Base-by-base conservation (phyloP, 73 alveolate species). In the Durusdinium trenchii region DNA sequence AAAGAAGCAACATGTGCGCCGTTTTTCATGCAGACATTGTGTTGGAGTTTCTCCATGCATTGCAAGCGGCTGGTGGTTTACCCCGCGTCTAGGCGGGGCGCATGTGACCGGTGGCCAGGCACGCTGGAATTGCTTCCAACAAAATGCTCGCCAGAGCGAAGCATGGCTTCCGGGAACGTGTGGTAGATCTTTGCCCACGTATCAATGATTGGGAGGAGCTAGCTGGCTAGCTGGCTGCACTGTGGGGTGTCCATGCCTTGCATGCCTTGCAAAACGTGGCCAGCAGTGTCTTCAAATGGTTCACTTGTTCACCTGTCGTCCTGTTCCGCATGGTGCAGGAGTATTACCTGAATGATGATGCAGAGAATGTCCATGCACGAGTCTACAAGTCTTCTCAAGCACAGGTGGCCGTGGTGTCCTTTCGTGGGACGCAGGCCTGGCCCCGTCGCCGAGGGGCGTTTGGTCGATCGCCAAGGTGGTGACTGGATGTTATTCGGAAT, bases 111-210 rank as follows among this genome's bases (percentile, higher is more conserved):
- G n/a, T n/a, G n/a, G n/a, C n/a, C 40, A 86, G 96, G 96, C 96
- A 89, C 51, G 96, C 96, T 16, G 96, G 96, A 23, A 89, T 89
- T 50, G 76, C 51, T 47, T 89, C 96, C 96, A 61, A 62, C 36
- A 64, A 89, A 47, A 89, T 89, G 96, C 86, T 89, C 71, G 86
- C 67, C 52, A 20, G 86, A 45, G 96, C 96, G 42, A 61, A 89
- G 86, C 96, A 89, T 16, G 96, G 96, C 62, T 42, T 61, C 50
- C 96, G 96, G 5, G 85, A 62, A 38, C 96, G 96, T 36, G 96
- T 89, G 96, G 96, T 89, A 57, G 82, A 89, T 69, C 85, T 89
- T 42, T 89, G 96, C 79, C 96, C 96, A 1, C 96, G 96, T 47
- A 89, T 89, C 96, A 43, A 84, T 12, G 96, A 89, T 47, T 89